Evolutionary conservation across 106 monocot species (phyloP), one percentile per base, ranked within the genome.

Genomic region (Dioscorea alata): DNA sequence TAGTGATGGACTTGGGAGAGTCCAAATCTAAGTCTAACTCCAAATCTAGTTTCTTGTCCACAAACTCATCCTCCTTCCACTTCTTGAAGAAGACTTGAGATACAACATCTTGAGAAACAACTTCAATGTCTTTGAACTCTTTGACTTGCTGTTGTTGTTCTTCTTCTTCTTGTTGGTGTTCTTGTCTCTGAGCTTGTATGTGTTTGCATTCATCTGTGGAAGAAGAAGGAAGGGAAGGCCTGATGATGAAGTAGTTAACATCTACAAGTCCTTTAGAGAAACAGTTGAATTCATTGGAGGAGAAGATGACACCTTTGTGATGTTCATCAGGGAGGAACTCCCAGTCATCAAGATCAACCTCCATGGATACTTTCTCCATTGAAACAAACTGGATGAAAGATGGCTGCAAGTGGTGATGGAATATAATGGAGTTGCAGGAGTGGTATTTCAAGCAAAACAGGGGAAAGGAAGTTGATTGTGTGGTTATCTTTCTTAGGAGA

Each of bases 321-420:
- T 78, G 66, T 13, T 67, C 71, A 57, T 81, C 83, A 57, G 74
- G 69, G 24, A 88, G 76, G 57, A 84, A 64, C 66, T 84, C 88
- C 88, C 88, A 88, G 57, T 84, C 87, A 0, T 80, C 83, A 23
- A 83, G 22, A 61, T 81, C 77, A 66, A 78, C 58, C 57, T 79
- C 75, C 32, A 78, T 35, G 42, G 72, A 35, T 54, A 5, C 19
- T 42, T 76, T 76, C 70, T 78, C 80, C 84, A 84, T 80, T 72
- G 17, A 7, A 15, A 28, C 1, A 28, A 28, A 28, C 13, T 23
- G 21, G 33, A 34, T 2, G 17, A 23, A 66, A 33, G 4, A 42
- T 50, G 18, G 22, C 4, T 13, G 31, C 31, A 20, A 23, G 16
- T 4, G 19, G 66, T 13, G 23, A 3, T 32, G 19, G 54, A 32